These are phyloP conservation scores for Penicillium griseofulvum DNA, from an alignment of 2,329 filamentous ascomycete species.

Conservation along the genomic window DNA sequence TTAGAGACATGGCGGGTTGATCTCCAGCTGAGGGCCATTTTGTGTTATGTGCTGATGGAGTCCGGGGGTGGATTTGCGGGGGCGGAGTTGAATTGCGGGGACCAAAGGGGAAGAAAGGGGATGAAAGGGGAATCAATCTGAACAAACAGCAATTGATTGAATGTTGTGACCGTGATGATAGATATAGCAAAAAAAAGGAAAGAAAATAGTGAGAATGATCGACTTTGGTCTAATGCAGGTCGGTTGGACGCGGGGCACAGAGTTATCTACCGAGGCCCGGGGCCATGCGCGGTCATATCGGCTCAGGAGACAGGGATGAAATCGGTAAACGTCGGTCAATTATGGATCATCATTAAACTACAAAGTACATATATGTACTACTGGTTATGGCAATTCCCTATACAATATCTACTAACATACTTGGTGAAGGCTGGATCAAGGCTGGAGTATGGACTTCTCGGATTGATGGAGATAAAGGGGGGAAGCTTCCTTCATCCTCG, in stretches of 20 bases:
- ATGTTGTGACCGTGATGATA: neutral
- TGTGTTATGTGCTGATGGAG: constrained; percentile 12
- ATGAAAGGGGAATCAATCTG: neutral
- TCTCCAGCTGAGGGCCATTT: constrained; percentile 38
- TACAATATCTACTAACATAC: neutral
- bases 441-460: neutral
- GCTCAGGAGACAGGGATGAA: neutral
- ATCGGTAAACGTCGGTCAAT: neutral
- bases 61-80: constrained; percentile 26
- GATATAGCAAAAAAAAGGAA: neutral
- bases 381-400: neutral
- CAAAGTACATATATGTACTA: no score
- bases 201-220: constrained; percentile 10
- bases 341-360: no score
- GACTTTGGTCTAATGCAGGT: constrained; percentile 8
- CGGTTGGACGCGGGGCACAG: constrained; percentile 24
- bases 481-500: neutral
- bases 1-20: constrained; percentile 39
- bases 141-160: constrained; percentile 2
- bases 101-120: neutral
- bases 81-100: constrained; percentile 22
- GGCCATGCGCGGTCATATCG: constrained; percentile 25
- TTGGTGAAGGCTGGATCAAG: neutral
- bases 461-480: neutral
- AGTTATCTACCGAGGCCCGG: constrained; percentile 22